These are phyloP conservation scores for Durotheca rogersii DNA, from an alignment of 495 filamentous ascomycete species.

Conservation along the genomic window DNA sequence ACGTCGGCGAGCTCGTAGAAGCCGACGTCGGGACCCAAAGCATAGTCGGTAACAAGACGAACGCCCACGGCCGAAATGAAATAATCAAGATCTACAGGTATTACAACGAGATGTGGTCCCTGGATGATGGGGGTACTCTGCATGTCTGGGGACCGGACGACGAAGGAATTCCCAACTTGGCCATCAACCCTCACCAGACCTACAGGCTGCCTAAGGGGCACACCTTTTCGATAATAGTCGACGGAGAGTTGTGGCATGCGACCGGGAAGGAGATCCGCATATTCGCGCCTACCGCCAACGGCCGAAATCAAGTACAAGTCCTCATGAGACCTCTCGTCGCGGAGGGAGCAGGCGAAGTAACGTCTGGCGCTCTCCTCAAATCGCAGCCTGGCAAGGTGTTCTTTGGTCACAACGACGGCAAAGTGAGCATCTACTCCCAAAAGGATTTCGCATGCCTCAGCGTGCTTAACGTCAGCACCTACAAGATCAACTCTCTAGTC, in stretches of 20 bases:
- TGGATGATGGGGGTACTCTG: constrained; percentile 87
- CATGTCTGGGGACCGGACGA: constrained; percentile 85
- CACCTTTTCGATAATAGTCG: constrained; percentile 80
- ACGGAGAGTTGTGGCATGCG: constrained; percentile 82
- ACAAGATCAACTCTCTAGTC: constrained; percentile 89
- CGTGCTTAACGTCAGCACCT: constrained; percentile 81
- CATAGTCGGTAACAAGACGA: constrained; percentile 62
- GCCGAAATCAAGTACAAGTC: constrained; percentile 65
- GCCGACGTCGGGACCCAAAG: constrained; percentile 72
- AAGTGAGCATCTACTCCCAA: constrained; percentile 86
- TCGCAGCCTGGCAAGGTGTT: constrained; percentile 78
- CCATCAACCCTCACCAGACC: constrained; percentile 61
- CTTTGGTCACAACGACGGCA: constrained; percentile 91
- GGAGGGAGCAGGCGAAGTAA: constrained; percentile 76
- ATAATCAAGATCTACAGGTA: constrained; percentile 85
- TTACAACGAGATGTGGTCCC: constrained; percentile 87
- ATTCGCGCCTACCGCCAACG: constrained; percentile 72
- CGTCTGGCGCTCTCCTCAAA: constrained; percentile 73
- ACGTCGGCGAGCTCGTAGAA: constrained; percentile 81
- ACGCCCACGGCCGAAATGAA: constrained; percentile 77
- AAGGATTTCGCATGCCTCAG: constrained; percentile 70
- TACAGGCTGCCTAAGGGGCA: constrained; percentile 78
- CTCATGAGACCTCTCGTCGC: constrained; percentile 65
- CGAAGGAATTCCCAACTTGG: constrained; percentile 69
- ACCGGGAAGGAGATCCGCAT: constrained; percentile 84